These are phyloP conservation scores for Juglanconis juglandina DNA, from an alignment of 2,329 filamentous ascomycete species.

Conservation along the genomic window DNA sequence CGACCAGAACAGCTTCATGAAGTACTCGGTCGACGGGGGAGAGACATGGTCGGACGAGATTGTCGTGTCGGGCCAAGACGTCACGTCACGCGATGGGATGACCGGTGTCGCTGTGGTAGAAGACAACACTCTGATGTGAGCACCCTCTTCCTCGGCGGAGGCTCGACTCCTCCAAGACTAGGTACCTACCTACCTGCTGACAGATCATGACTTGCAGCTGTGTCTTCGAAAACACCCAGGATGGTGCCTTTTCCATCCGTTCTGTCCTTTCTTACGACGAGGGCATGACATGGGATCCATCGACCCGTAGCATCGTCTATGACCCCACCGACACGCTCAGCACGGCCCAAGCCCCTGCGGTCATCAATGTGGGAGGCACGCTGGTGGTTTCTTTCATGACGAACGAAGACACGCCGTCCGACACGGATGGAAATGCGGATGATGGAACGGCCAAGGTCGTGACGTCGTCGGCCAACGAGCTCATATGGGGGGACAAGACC, in stretches of 20 bases:
- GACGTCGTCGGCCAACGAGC: neutral
- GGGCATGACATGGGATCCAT: slow-evolving; percentile 35
- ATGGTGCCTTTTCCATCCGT: slow-evolving; percentile 32
- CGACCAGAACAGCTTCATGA: slow-evolving; percentile 42
- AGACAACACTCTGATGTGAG: slow-evolving; percentile 32
- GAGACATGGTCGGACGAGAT: slow-evolving; percentile 32
- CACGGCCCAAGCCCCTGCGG: slow-evolving; percentile 39
- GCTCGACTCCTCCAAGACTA: neutral
- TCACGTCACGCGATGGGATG: slow-evolving; percentile 41
- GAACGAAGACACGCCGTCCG: slow-evolving; percentile 33
- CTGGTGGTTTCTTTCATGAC: slow-evolving; percentile 43
- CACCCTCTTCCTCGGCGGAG: neutral
- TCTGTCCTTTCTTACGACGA: slow-evolving; percentile 38
- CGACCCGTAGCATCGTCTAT: slow-evolving; percentile 34
- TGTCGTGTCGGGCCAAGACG: slow-evolving; percentile 33
- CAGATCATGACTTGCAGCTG: slow-evolving; percentile 20
- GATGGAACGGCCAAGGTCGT: neutral
- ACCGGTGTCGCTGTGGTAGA: slow-evolving; percentile 34
- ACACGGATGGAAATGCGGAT: neutral
- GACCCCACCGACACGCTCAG: slow-evolving; percentile 25
- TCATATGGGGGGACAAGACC: neutral
- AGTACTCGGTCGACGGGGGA: slow-evolving; percentile 37
- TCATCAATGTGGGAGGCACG: slow-evolving; percentile 38
- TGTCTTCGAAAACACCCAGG: slow-evolving; percentile 40
- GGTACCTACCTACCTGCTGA: neutral